Conservation (phyloP, 2,329 filamentous ascomycete genomes). For the Trichoderma aggressivum region DNA sequence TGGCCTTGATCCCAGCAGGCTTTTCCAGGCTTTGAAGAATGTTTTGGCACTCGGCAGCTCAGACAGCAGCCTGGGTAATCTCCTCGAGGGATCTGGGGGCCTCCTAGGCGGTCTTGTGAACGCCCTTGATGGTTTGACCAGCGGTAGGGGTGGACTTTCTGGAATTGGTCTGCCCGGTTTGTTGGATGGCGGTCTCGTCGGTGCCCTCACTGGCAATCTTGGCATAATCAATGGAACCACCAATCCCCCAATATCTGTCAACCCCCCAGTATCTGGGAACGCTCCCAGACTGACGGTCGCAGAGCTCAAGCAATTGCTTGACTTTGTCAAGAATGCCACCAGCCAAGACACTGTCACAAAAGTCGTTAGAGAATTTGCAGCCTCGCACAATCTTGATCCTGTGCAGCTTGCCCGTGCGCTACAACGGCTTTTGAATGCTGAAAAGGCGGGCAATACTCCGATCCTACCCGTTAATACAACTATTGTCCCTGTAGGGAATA, state of each 20-base stretch:
- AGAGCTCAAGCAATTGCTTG: not conserved
- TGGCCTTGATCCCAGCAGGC: not conserved
- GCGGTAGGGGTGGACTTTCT: not conserved
- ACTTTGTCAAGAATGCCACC: not conserved
- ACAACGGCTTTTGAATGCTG: not conserved
- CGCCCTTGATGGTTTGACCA: not conserved
- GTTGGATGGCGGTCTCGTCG: not conserved
- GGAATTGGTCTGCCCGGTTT: not conserved
- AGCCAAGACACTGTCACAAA: not conserved
- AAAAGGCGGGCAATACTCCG: not conserved
- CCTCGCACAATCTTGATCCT: not conserved
- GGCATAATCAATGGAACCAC: not conserved
- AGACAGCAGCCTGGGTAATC: not conserved
- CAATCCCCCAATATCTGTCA: not conserved
- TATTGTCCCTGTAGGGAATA: too few relatives aligned
- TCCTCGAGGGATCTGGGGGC: not conserved
- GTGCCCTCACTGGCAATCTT: not conserved
- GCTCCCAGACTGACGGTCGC: not conserved
- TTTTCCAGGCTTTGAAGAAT: not conserved
- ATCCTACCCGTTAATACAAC: not conserved
- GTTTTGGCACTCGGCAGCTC: not conserved
- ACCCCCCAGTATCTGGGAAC: not conserved
- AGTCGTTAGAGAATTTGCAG: not conserved
- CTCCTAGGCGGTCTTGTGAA: not conserved
- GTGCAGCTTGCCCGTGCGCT: not conserved